Evolutionary conservation across 768 basidiomycete species (phyloP), one percentile per base, ranked within the genome.

Genomic region (Lentinula guzmanii): DNA sequence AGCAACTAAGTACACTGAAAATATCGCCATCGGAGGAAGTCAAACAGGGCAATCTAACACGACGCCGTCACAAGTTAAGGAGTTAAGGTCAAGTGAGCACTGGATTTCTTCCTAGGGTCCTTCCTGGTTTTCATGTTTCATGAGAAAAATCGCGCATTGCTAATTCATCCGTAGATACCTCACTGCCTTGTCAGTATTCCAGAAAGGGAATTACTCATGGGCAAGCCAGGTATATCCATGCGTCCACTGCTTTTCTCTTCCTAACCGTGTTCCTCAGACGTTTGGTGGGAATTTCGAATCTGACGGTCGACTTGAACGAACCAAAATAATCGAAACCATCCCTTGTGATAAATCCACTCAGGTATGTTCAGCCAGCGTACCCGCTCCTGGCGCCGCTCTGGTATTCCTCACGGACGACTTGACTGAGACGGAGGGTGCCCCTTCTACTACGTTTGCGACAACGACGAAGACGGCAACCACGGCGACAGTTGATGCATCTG

Each of bases 351-450:
- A 76, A 54, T 70, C 70, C 10, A 72, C 74, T 37, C 76, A 79
- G 63, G 74, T 77, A 2, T 92, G 90, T 72, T 69, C 73, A 21
- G 77, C 91, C 61, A 73, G 72, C n/a, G 86, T 91, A 28, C 81
- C 82, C 15, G 87, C 89, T 0, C 90, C 91, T 0, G 81, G 80
- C 33, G 83, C 83, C 39, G 89, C 86, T 0, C 76, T 93, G 39
- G 88, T 92, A 42, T 91, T 89, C 77, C 74, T 91, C 16, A 79
- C 75, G 4, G 39, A 58, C 43, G 48, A 34, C 10, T 64, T 75
- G 52, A 65, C 70, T 0, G 77, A 77, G 46, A 75, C 72, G 6
- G 71, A 72, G 7, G 69, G 72, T 1, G 70, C 65, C 16, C 65
- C 72, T 1, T 73, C 77, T 1, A 70, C 64, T 64, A 85, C 82